Evolutionary conservation across 2,329 filamentous ascomycete genomes (phyloP).

Genomic region (Pseudocercospora fijiensis): DNA sequence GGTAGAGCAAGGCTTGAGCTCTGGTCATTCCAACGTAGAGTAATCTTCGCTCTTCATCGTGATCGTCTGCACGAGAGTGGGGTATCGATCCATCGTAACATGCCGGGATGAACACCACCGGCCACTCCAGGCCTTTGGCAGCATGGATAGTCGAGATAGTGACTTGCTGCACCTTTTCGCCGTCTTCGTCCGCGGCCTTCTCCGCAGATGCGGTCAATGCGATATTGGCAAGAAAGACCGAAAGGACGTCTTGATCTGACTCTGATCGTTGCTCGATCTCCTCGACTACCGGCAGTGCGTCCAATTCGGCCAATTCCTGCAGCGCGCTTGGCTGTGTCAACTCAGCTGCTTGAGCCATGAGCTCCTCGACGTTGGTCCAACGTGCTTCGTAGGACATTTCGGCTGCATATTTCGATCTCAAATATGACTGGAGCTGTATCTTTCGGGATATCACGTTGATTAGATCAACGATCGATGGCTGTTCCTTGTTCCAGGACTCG

Average conservation of each 20-base stretch:
- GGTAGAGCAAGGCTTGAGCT: constrained; percentile 79
- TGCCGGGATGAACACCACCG: constrained; percentile 86
- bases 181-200: constrained; percentile 58
- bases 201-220: constrained; percentile 79
- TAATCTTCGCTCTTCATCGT: constrained; percentile 80
- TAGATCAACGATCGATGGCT: constrained; percentile 46
- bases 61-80: constrained; percentile 80
- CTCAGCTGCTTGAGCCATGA: constrained; percentile 76
- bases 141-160: constrained; percentile 96
- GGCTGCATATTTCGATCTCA: constrained; percentile 69
- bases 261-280: constrained; percentile 59
- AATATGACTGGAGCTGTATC: constrained; percentile 70
- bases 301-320: constrained; percentile 43
- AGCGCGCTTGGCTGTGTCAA: constrained; percentile 48
- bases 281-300: constrained; percentile 65
- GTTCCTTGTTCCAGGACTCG: constrained; percentile 42
- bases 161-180: constrained; percentile 60
- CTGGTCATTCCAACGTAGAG: constrained; percentile 97
- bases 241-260: constrained; percentile 62
- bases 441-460: constrained; percentile 61
- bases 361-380: constrained; percentile 87
- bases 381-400: constrained; percentile 65
- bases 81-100: constrained; percentile 89
- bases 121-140: constrained; percentile 95
- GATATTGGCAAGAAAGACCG: constrained; percentile 84